phyloP scores from a whole-genome alignment of 257 asterid genomes.

The Mentha longifolia region DNA sequence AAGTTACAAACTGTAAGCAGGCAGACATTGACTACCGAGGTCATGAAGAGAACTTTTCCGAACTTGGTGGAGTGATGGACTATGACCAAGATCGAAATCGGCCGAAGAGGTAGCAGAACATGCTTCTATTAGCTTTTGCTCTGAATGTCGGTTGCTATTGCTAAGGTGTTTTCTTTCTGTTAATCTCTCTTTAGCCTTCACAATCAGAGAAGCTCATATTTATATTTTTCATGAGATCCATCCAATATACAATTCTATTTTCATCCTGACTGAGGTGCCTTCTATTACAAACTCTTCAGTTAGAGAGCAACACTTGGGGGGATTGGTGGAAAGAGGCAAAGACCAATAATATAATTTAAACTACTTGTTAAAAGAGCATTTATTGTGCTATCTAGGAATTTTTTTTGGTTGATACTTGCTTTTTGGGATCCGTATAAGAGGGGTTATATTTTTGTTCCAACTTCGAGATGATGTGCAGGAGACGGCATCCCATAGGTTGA shows the following conservation, averaged over 20 bases:
- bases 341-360: background rate
- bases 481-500: conserved; percentile 54
- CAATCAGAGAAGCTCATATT: too few relatives aligned
- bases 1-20: conserved; percentile 95
- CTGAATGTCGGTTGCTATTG: conserved; percentile 13
- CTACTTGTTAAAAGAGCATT: background rate
- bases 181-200: conserved; percentile 7
- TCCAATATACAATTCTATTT: background rate
- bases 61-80: conserved; percentile 93
- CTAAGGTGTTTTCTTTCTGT: background rate
- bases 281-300: background rate
- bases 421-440: background rate
- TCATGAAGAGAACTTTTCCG: conserved; percentile 88
- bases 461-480: conserved; percentile 34
- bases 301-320: background rate
- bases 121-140: conserved; percentile 28
- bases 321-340: background rate
- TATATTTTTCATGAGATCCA: background rate
- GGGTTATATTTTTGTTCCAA: conserved; percentile 16
- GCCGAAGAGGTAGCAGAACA: conserved; percentile 74
- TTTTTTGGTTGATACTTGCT: background rate
- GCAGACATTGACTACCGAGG: conserved; percentile 77
- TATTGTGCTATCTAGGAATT: background rate
- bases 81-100: conserved; percentile 81
- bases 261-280: background rate